Base-by-base conservation (phyloP, 108 stramenopile species). In the Nannochloropsis salina region DNA sequence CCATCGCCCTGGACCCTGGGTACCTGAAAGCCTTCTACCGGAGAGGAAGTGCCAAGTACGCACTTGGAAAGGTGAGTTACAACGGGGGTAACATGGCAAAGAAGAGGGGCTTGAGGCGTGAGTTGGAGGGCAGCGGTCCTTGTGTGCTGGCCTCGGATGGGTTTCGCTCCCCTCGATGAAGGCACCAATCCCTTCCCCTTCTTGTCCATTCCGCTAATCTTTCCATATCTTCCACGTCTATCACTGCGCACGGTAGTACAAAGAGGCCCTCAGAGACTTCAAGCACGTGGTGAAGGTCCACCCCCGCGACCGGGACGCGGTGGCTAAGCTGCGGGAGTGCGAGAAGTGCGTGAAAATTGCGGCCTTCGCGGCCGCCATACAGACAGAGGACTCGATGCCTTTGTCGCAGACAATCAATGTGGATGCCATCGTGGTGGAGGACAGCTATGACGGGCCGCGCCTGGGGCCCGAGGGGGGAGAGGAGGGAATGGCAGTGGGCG, bases 11-110 rank as follows among this genome's bases (percentile, higher is more conserved):
- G n/a, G 97, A 98, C 90, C 92, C 94, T 6, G 82, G 83, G 1
- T 99, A 98, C 87, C 92, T 97, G 84, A 99, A 99, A 92, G 98
- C 93, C 2, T 98, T 98, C 85, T 99, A 99, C 87, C 93, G 99
- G 3, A 88, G 96, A n/a, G 99, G 96, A 10, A 93, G 95, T 31
- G 98, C 99, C 12, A 93, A 97, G 42, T 96, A 95, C 90, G 99
- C 98, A 4, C 93, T 99, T 84, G 94, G 93, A 12, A 94, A 97
- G 83, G 61, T 74, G n/a, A 74, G 61, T 31, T 31, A 31, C 31
- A 31, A 31, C 0, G 31, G 31, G 31, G 31, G 31, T 31, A 31
- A 1, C 31, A 31, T 31, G 31, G 31, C 31, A 31, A 31, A 31
- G 31, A 31, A 31, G 31, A 31, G 31, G 31, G 31, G 31, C 31